Evolutionary conservation across 164 flowering plant species (phyloP).

Genomic region (Aristolochia californica): DNA sequence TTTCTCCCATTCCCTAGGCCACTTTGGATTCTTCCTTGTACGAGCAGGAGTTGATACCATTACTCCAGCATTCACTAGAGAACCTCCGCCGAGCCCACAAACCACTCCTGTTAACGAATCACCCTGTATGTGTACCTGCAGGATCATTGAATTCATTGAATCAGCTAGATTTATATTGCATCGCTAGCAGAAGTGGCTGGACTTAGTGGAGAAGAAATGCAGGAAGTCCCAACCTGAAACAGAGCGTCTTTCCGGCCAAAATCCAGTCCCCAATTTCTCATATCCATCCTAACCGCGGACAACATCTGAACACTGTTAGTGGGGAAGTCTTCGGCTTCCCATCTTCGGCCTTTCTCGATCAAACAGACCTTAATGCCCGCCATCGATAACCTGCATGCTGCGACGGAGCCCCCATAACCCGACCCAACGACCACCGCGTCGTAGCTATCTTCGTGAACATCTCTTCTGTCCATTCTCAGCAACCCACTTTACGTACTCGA

Average conservation of each 20-base stretch:
- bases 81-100: conserved; percentile 59
- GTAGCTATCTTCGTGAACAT: conserved; percentile 17
- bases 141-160: not conserved
- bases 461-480: too few relatives aligned
- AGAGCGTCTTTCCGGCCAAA: conserved; percentile 44
- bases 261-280: conserved; percentile 22
- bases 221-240: conserved; percentile 33
- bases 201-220: not conserved
- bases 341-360: conserved; percentile 45
- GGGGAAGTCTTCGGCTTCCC: conserved; percentile 48
- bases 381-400: conserved; percentile 45
- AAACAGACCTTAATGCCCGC: conserved; percentile 50
- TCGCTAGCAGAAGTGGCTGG: not conserved
- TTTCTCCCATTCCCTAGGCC: conserved; percentile 58
- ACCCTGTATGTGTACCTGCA: conserved; percentile 33
- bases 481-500: not conserved
- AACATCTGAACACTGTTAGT: conserved; percentile 31
- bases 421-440: conserved; percentile 56
- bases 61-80: conserved; percentile 53
- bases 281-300: conserved; percentile 28
- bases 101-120: conserved; percentile 35
- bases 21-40: conserved; percentile 32
- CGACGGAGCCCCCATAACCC: conserved; percentile 58
- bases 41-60: conserved; percentile 42
- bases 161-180: not conserved